phyloP scores from a whole-genome alignment of 1,284 basidiomycete genomes.

The Ustilago sp. region DNA sequence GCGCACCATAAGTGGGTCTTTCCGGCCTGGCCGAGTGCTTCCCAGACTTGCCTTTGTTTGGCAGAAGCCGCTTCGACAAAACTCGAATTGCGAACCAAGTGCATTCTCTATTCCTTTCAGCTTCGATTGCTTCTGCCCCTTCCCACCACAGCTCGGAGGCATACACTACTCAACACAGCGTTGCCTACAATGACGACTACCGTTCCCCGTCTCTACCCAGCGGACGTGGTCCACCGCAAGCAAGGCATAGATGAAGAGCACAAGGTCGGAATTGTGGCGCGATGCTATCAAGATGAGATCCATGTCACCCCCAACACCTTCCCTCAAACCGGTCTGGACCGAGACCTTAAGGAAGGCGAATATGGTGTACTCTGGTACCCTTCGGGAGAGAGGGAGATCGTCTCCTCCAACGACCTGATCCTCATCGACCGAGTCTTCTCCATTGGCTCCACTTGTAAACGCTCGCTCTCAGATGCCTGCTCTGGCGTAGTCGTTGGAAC shows the following conservation, averaged over 20 bases:
- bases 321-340: constrained; percentile 72
- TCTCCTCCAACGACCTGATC: constrained; percentile 77
- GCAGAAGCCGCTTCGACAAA: background rate
- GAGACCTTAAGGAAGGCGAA: constrained; percentile 81
- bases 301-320: constrained; percentile 27
- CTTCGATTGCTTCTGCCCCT: background rate
- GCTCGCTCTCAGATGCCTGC: constrained; percentile 77
- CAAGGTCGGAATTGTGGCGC: constrained; percentile 48
- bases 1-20: background rate
- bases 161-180: background rate
- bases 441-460: constrained; percentile 84
- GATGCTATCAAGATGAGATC: constrained; percentile 50
- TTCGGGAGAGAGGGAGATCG: constrained; percentile 69
- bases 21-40: background rate
- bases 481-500: constrained; percentile 81
- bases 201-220: constrained; percentile 25
- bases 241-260: constrained; percentile 26
- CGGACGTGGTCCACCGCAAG: constrained; percentile 42
- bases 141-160: background rate
- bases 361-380: constrained; percentile 82
- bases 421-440: constrained; percentile 84
- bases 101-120: background rate
- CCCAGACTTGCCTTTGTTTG: background rate
- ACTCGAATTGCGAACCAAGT: background rate
- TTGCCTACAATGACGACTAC: constrained; percentile 12